A percentile compares a stretch with the other conserved stretches of the same genome.
Conservation (phyloP, 1,284 basidiomycete species). For the Naganishia sp. region DNA sequence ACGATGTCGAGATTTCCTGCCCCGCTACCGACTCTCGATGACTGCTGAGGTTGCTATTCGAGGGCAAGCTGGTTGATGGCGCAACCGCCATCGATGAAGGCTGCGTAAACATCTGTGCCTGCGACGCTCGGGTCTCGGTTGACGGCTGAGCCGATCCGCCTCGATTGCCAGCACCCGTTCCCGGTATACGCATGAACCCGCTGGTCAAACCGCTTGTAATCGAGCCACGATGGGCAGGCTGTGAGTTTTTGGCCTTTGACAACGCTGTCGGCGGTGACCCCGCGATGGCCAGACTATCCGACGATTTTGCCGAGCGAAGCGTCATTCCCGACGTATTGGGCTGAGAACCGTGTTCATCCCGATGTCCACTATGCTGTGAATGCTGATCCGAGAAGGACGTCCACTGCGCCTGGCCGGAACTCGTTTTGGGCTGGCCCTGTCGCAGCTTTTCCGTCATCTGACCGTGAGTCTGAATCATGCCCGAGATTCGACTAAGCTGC, state of each 20-base stretch:
- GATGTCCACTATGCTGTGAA: constrained; percentile 10
- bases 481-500: constrained; percentile 21
- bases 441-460: constrained; percentile 7
- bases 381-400: constrained; percentile 19
- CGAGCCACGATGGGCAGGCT: constrained; percentile 9
- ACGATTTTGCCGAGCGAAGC: constrained; percentile 10
- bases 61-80: constrained; percentile 18
- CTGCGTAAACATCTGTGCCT: constrained; percentile 4
- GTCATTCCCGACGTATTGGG: constrained; percentile 15
- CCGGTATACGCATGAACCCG: constrained; percentile 23
- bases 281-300: constrained; percentile 1
- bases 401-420: constrained; percentile 13
- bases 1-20: constrained; percentile 13
- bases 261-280: constrained; percentile 9
- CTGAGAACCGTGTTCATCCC: constrained; percentile 4
- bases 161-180: constrained; percentile 11
- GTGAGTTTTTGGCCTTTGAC: not conserved
- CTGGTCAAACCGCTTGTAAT: constrained; percentile 18
- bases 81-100: constrained; percentile 26
- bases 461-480: not conserved
- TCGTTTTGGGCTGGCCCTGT: constrained; percentile 10
- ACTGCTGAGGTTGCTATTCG: constrained; percentile 20
- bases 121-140: not conserved
- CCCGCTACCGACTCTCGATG: constrained; percentile 17
- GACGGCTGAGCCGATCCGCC: not conserved